Base-by-base conservation (phyloP, 78 protist species). In the Dictyostelium firmibasis region DNA sequence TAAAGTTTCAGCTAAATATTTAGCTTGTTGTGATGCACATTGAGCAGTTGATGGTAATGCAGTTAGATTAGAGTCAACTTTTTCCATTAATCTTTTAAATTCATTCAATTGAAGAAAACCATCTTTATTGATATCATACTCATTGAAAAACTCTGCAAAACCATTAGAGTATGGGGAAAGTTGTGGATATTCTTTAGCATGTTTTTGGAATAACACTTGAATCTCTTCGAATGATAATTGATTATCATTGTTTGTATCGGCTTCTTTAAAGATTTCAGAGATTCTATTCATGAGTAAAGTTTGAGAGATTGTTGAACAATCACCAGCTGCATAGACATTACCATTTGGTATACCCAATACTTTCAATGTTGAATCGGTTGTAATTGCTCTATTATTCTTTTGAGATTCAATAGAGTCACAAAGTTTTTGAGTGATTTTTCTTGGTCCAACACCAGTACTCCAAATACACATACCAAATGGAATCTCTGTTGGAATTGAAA, bases 401-500 rank as follows among this genome's bases (percentile, higher is more conserved):
- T 89, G 94, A 1, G 70, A 81, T 9, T 43, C 69, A n/a, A 89
- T 69, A 10, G 81, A 33, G 4, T 60, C 44, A 64, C 79, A 75
- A 38, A 93, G 81, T 27, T 62, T 84, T 41, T 31, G 23, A 8
- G 77, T 76, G 9, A 96, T 57, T 23, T 95, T 83, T 20, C 78
- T 35, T 10, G 92, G 93, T 3, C 91, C 85, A 2, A 96, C 94
- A 41, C 97, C 97, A 38, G 97, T 96, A 3, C 92, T 67, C 97
- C 97, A 96, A 7, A 96, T 29, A 57, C 92, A 81, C 91, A 96
- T 69, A 53, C 97, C 96, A 81, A 84, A 96, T 47, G 97, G 97
- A 6, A 96, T 60, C 27, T 74, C 92, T 2, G 35, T 29, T 18
- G 67, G 38, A 14, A 60, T 5, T 27, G 92, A 64, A 13, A 25